These are phyloP conservation scores for Letharia columbiana DNA, from an alignment of 495 filamentous ascomycete genomes.

Conservation along the genomic window DNA sequence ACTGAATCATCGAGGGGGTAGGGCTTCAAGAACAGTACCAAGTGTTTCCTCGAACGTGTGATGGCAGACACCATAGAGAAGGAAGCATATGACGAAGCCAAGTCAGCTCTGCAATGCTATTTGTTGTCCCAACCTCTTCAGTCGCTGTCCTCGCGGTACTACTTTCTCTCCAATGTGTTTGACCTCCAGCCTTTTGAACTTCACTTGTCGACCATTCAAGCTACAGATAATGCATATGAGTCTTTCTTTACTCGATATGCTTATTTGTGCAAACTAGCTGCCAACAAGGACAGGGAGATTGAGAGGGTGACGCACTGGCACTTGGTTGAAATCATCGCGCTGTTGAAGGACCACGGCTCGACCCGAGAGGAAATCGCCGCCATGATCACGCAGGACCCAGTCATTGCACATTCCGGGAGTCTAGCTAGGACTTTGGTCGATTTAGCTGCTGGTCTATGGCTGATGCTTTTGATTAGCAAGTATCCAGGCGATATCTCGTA, in stretches of 20 bases:
- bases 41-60: neutral
- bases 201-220: neutral
- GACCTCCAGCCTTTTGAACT: slow-evolving; percentile 4
- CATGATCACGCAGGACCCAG: neutral
- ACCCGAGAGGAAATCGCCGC: neutral
- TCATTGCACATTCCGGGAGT: neutral
- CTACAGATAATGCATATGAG: slow-evolving; percentile 13
- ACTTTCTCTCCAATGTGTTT: slow-evolving; percentile 11
- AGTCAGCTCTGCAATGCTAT: slow-evolving; percentile 6
- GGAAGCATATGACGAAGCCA: neutral
- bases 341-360: neutral
- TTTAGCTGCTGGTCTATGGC: slow-evolving; percentile 15
- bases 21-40: neutral
- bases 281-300: slow-evolving; percentile 10
- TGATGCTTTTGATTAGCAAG: slow-evolving; percentile 16
- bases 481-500: slow-evolving; percentile 19
- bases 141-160: slow-evolving; percentile 1
- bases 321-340: slow-evolving; percentile 5
- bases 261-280: slow-evolving; percentile 13
- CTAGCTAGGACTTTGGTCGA: slow-evolving; percentile 8
- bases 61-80: slow-evolving; percentile 7
- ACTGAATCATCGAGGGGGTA: neutral
- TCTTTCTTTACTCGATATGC: slow-evolving; percentile 19
- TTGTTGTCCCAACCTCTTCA: slow-evolving; percentile 8
- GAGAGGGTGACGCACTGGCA: slow-evolving; percentile 13